Evolutionary conservation across 2,329 filamentous ascomycete species (phyloP), one percentile per base, ranked within the genome.

Genomic region (Calonectria pseudoturangicola): DNA sequence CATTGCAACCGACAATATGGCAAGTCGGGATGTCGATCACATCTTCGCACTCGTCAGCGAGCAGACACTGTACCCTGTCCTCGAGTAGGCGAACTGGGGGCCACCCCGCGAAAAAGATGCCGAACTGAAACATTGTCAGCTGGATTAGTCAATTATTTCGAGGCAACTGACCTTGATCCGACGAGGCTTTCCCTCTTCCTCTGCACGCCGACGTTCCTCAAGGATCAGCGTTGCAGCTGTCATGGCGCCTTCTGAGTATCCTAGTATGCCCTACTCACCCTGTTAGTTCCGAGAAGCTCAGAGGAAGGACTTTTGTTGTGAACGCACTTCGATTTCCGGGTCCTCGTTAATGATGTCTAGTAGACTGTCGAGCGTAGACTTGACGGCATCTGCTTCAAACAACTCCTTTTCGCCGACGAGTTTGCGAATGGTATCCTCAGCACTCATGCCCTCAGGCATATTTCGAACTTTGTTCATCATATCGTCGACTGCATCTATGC

Each of bases 161-260:
- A n/a, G 77, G 12, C 76, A 16, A 63, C 73, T 43, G 27, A 83
- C 82, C 81, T 85, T 84, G 75, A 85, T 82, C 10, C 80, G 81
- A 9, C 85, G 81, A 2, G 82, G 80, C 16, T 79, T 76, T 13
- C 81, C 82, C 16, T 81, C 67, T 50, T 82, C 75, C 51, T 81
- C 78, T 13, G 71, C 78, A 13, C 85, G 82, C 4, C 84, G 82
- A 67, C 86, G 82, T 76, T 91, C 89, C 64, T 90, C 87, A 4
- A 91, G 81, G 10, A 91, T 82, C 10, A 89, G 78, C 0, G 87
- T 89, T 0, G 87, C 87, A 0, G 90, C 90, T 16, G 89, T 85
- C 0, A 88, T 88, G 1, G 90, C 89, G 3, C 90, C 90, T 78
- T 92, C 90, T 0, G 89, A 91, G 76, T 92, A 92, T 1, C 90